Evolutionary conservation across 805 yeast genomes (phyloP), one percentile per base, ranked within the genome.

Genomic region (Barnettozyma californica): DNA sequence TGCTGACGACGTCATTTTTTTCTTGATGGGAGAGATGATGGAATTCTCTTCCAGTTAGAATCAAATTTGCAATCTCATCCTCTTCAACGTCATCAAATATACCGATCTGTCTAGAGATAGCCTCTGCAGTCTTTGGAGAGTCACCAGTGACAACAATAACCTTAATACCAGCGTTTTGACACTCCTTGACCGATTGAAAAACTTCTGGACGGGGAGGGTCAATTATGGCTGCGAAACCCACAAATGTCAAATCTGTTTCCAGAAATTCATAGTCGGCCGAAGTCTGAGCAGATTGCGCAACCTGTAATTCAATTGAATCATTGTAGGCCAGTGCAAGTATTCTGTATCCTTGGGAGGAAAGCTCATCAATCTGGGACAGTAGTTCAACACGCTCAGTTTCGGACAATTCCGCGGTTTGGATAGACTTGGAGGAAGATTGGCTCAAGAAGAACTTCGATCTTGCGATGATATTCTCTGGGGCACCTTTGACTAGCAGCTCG

Each of bases 101-200:
- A 9, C 76, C 75, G 58, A 69, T 63, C 48, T 73, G 72, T 38
- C 68, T 66, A 2, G 78, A 77, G 49, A 78, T 76, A 8, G 77
- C 70, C 35, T 73, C 71, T 1, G 78, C 83, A 10, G 82, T 78
- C 10, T 69, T 63, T 57, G 75, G 78, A 51, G 71, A 75, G 59
- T 78, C 84, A 50, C 83, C 83, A n/a, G 78, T 74, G 45, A 73
- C 65, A 69, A 74, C 71, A 16, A 70, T 68, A n/a, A 69, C 65
- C 45, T 63, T 69, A 38, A 74, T 68, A 7, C 77, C 76, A 9
- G 78, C 77, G 38, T 54, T 57, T 45, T 68, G 61, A 46, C 74
- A 65, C 27, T 59, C 64, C 27, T 53, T 49, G 25, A 74, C 61
- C 4, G 73, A 68, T 13, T 61, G 56, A 20, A 50, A 56, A 40